Evolutionary conservation across 306 rosid species (phyloP).

Genomic region (Ormosia emarginata): DNA sequence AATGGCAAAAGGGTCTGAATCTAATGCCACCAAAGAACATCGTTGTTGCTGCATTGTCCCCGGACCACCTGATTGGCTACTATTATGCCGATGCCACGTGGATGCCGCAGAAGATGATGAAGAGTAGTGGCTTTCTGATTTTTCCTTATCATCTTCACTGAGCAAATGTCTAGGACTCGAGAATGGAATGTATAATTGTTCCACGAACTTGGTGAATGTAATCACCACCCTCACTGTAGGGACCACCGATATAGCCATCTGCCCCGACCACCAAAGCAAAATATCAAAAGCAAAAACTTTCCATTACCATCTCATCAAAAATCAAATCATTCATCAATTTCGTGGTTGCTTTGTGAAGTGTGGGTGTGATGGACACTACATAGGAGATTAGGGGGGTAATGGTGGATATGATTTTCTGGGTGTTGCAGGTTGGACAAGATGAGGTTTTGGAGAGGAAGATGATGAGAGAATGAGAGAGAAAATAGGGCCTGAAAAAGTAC

Average conservation of each 20-base stretch:
- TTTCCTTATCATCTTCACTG: conserved; percentile 38
- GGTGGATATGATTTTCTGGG: too few relatives aligned
- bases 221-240: conserved; percentile 95
- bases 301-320: background rate
- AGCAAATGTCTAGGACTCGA: conserved; percentile 73
- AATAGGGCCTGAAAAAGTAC: too few relatives aligned
- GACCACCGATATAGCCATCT: conserved; percentile 94
- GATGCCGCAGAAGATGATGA: conserved; percentile 33
- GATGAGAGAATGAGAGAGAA: too few relatives aligned
- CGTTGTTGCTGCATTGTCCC: conserved; percentile 43
- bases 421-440: too few relatives aligned
- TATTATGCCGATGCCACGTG: conserved; percentile 63
- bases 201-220: conserved; percentile 91
- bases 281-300: background rate
- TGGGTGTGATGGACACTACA: too few relatives aligned
- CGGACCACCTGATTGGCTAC: conserved; percentile 42
- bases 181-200: conserved; percentile 79
- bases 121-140: conserved; percentile 13
- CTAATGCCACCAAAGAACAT: conserved; percentile 28
- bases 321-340: conserved; percentile 12
- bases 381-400: too few relatives aligned
- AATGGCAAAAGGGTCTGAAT: conserved; percentile 80
- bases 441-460: too few relatives aligned
- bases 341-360: too few relatives aligned
- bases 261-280: conserved; percentile 30